Base-by-base conservation (phyloP, 1,139 yeast species). In the Yamadazyma trypodendri region DNA sequence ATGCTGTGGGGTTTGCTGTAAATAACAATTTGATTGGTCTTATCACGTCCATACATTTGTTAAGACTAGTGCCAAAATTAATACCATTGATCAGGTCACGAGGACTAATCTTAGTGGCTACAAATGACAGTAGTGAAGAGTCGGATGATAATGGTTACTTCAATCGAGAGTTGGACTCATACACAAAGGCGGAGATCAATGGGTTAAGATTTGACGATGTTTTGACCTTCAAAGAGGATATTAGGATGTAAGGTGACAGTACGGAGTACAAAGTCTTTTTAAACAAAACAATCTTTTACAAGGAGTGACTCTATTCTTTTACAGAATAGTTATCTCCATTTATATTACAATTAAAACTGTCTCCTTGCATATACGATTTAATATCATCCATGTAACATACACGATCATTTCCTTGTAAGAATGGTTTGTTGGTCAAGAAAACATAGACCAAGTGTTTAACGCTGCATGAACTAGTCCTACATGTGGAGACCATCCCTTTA, bases 1-100 rank as follows among this genome's bases (percentile, higher is more conserved):
- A 71, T 42, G 76, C 75, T 1, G 74, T 70, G 2, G 75, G 75
- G 41, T 90, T 88, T 58, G 90, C 97, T 1, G 75, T 82, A 7
- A 73, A 75, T 43, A 92, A 92, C 56, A 92, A 92, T 55, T 68
- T 92, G 42, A 71, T 92, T 45, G 98, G 98, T 15, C 60, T 92
- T 15, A 81, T 88, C 16, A 78, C 88, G 15, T 88, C 95, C 0
- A 75, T 79, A 21, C 81, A 83, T 42, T 58, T 90, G 42, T 64
- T 92, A 41, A 68, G 74, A 28, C 66, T 89, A 31, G 92, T 87
- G 20, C 95, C 95, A 0, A 81, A 84, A 40, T 63, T 90, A 31
- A 77, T 84, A 4, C 85, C 85, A 20, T 75, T 86, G 20, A 84
- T 90, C 15, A 72, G 95, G 42, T 80, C 87, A 1, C 71, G 84